phyloP scores from a whole-genome alignment of 352 stramenopile genomes.

The Globisporangium takayamanum region DNA sequence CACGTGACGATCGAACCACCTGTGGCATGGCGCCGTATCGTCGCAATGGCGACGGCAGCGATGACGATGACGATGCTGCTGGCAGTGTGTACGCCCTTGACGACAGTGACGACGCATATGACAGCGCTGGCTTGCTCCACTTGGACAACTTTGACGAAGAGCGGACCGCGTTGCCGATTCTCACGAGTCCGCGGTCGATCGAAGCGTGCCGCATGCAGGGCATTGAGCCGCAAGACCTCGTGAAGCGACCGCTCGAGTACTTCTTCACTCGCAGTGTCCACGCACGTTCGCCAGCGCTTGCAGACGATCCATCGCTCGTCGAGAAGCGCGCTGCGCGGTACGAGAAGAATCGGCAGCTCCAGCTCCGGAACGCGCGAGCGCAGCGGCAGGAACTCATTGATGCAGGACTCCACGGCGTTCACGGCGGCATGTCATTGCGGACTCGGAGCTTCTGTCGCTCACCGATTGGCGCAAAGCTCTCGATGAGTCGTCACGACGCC shows the following conservation, averaged over 20 bases:
- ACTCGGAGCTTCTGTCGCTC: slow-evolving; percentile 57
- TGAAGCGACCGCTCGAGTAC: slow-evolving; percentile 45
- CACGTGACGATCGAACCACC: neutral
- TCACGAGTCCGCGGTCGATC: slow-evolving; percentile 65
- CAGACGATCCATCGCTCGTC: slow-evolving; percentile 30
- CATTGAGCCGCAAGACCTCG: slow-evolving; percentile 56
- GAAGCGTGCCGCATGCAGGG: slow-evolving; percentile 70
- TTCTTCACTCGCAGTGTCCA: slow-evolving; percentile 33
- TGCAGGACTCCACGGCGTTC: slow-evolving; percentile 32
- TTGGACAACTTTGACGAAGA: slow-evolving; percentile 68
- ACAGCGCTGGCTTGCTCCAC: slow-evolving; percentile 19
- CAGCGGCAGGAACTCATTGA: slow-evolving; percentile 59
- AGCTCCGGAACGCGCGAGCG: slow-evolving; percentile 39
- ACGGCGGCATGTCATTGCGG: slow-evolving; percentile 41
- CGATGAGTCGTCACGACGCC: slow-evolving; percentile 12
- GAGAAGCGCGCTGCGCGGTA: slow-evolving; percentile 52
- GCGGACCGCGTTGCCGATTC: slow-evolving; percentile 23
- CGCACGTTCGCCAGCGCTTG: neutral
- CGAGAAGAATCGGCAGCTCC: slow-evolving; percentile 47
- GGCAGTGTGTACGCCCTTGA: neutral
- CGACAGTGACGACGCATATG: slow-evolving; percentile 9
- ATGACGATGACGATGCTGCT: neutral
- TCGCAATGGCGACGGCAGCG: neutral
- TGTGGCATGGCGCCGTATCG: slow-evolving; percentile 1
- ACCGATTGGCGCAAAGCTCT: slow-evolving; percentile 28